These are phyloP conservation scores for Biscogniauxia sp. DNA, from an alignment of 2,329 filamentous ascomycete genomes.

Conservation along the genomic window DNA sequence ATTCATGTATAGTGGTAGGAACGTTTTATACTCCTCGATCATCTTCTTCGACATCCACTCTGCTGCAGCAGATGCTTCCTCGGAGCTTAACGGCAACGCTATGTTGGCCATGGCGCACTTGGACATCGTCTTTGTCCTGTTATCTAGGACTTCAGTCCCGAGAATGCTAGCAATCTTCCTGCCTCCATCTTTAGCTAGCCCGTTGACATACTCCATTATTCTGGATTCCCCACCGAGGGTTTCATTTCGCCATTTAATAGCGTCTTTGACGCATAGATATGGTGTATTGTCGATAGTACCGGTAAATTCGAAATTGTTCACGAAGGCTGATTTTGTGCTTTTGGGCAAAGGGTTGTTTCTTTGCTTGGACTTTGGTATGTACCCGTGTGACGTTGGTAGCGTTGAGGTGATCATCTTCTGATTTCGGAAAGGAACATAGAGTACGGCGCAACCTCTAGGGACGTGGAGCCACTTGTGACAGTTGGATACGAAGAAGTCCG, in stretches of 20 bases:
- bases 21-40: constrained; percentile 65
- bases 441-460: constrained; percentile 75
- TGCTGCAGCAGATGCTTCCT: constrained; percentile 33
- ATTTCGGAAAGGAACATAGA: constrained; percentile 75
- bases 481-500: constrained; percentile 86
- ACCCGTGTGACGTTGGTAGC: constrained; percentile 79
- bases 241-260: constrained; percentile 67
- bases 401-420: constrained; percentile 73
- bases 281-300: constrained; percentile 73
- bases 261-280: constrained; percentile 69
- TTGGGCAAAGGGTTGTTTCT: constrained; percentile 43
- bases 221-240: constrained; percentile 71
- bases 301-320: constrained; percentile 71
- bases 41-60: constrained; percentile 59
- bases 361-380: constrained; percentile 45
- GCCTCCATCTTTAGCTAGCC: constrained; percentile 64
- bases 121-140: constrained; percentile 57
- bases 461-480: constrained; percentile 88
- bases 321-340: constrained; percentile 55
- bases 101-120: constrained; percentile 73
- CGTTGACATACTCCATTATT: constrained; percentile 62
- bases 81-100: constrained; percentile 59
- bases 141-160: constrained; percentile 71
- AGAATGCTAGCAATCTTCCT: constrained; percentile 58
- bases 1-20: constrained; percentile 64